phyloP scores from a whole-genome alignment of 1,284 basidiomycete genomes.

The Amylostereum areolatum region DNA sequence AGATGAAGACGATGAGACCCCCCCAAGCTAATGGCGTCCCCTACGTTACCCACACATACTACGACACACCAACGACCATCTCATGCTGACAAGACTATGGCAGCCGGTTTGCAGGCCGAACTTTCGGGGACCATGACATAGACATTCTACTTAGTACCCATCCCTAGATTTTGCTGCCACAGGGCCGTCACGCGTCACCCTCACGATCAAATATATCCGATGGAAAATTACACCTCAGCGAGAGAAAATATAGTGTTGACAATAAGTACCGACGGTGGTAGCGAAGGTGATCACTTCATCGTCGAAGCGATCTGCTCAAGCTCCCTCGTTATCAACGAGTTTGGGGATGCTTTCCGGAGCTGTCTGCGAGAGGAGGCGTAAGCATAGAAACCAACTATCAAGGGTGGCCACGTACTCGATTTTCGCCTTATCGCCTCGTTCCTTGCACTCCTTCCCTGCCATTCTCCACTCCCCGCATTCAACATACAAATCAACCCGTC shows the following conservation, averaged over 20 bases:
- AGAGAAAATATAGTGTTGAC: background rate
- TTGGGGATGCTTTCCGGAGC: conserved; percentile 65
- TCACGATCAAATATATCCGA: too few species aligned
- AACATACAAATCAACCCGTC: conserved; percentile 80
- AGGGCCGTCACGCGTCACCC: too few species aligned
- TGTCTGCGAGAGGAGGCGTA: conserved; percentile 37
- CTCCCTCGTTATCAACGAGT: conserved; percentile 73
- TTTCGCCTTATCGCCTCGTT: conserved; percentile 74
- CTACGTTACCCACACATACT: background rate
- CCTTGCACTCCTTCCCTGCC: conserved; percentile 85
- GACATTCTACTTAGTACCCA: too few species aligned
- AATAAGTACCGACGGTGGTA: background rate
- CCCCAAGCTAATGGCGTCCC: conserved; percentile 16
- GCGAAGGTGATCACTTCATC: conserved; percentile 45
- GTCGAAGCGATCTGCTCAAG: conserved; percentile 62
- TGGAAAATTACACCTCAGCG: too few species aligned
- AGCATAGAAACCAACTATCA: conserved; percentile 8
- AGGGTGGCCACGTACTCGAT: conserved; percentile 59
- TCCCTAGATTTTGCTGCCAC: too few species aligned
- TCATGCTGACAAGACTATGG: too few species aligned
- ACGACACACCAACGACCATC: too few species aligned
- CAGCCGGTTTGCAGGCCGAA: too few species aligned
- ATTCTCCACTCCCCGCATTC: conserved; percentile 84
- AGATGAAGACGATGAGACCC: conserved; percentile 28
- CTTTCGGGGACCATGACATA: too few species aligned